Evolutionary conservation across 805 yeast species (phyloP).

Genomic region (Saturnispora silvae): DNA sequence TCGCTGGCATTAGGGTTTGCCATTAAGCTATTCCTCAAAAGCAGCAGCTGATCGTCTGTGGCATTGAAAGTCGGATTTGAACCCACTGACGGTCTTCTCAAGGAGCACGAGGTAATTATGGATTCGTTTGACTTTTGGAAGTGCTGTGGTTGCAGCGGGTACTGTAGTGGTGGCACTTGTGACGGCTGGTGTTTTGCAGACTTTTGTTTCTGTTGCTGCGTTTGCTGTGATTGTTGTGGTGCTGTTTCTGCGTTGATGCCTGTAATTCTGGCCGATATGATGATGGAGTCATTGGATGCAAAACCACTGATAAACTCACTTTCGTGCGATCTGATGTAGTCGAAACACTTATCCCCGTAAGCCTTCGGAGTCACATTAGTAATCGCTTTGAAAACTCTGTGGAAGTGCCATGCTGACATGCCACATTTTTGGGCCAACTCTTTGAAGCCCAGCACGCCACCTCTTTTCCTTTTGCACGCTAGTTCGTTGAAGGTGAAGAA

Average conservation of each 20-base stretch:
- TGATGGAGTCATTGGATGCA: constrained; percentile 16
- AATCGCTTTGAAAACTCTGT: constrained; percentile 76
- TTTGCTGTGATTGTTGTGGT: background rate
- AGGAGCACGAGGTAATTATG: too few species aligned
- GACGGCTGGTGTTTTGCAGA: background rate
- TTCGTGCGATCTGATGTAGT: constrained; percentile 33
- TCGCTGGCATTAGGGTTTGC: too few species aligned
- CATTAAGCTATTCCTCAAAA: too few species aligned
- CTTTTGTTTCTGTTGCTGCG: background rate
- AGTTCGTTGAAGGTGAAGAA: constrained; percentile 8
- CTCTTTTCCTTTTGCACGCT: constrained; percentile 39
- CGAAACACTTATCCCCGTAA: constrained; percentile 77
- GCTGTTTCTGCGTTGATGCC: constrained; percentile 11
- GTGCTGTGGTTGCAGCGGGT: too few species aligned
- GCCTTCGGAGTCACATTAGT: constrained; percentile 84
- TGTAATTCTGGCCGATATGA: constrained; percentile 25
- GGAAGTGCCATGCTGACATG: constrained; percentile 88
- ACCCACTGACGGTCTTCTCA: too few species aligned
- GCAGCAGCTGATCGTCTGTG: too few species aligned
- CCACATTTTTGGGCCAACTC: constrained; percentile 80
- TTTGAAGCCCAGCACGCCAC: constrained; percentile 74
- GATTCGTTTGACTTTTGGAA: too few species aligned
- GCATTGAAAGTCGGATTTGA: too few species aligned
- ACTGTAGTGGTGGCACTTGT: too few species aligned
- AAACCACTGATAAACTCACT: constrained; percentile 13